A percentile compares a stretch with the other conserved stretches of the same genome.
Evolutionary conservation across 768 basidiomycete species (phyloP).

Genomic region (Lentinula aciculospora): DNA sequence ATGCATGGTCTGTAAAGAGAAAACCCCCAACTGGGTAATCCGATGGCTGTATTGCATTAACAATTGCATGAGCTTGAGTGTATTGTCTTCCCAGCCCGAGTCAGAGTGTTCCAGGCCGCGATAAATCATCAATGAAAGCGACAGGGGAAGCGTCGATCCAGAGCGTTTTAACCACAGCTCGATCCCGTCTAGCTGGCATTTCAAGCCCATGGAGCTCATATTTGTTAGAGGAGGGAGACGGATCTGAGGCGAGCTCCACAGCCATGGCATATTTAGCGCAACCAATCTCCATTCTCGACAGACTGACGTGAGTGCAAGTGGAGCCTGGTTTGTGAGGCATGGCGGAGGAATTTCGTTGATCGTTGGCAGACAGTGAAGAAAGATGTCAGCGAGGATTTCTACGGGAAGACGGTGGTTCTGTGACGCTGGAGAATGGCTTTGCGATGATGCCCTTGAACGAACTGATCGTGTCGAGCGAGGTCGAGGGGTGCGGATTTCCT

Average conservation of each 20-base stretch:
- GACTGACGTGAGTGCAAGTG: neutral
- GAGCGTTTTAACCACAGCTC: neutral
- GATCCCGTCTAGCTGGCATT: neutral
- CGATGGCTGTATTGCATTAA: neutral
- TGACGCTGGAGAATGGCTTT: neutral
- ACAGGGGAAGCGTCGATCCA: neutral
- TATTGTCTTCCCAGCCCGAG: neutral
- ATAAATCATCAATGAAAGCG: neutral
- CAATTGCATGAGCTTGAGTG: neutral
- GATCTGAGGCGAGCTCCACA: neutral
- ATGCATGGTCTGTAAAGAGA: neutral
- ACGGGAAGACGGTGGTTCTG: neutral
- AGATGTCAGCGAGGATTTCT: neutral
- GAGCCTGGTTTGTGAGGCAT: neutral
- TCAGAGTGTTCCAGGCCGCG: neutral
- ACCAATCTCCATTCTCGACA: neutral
- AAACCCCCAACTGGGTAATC: neutral
- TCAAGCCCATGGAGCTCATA: neutral
- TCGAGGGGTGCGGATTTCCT: neutral
- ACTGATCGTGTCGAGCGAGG: neutral
- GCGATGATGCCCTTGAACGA: neutral
- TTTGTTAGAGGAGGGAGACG: neutral
- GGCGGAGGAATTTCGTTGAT: neutral
- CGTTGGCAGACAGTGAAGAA: neutral
- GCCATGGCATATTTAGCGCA: neutral